Conservation (phyloP, 768 basidiomycete genomes). For the Panellus pusillus region DNA sequence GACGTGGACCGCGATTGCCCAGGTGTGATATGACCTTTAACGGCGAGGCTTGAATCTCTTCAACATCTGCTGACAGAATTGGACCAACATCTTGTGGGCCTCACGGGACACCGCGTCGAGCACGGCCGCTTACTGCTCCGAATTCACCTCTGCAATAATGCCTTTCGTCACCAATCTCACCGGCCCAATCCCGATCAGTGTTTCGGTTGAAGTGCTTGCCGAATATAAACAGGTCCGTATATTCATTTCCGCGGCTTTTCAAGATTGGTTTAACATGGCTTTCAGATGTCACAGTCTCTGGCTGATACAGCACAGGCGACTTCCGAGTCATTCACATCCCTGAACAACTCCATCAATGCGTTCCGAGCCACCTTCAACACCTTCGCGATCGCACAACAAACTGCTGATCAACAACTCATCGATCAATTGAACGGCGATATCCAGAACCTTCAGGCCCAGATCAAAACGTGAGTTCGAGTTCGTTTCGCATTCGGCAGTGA, state of each 20-base stretch:
- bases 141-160: slow-evolving; percentile 1
- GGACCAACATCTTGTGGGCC: neutral
- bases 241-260: neutral
- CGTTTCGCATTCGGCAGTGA: no score
- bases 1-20: neutral
- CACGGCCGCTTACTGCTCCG: slow-evolving; percentile 1
- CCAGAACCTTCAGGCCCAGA: no score
- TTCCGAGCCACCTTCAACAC: neutral
- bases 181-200: neutral
- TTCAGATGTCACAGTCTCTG: neutral
- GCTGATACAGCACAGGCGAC: neutral
- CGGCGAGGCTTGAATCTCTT: no score
- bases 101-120: neutral
- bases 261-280: neutral
- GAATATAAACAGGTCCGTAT: neutral
- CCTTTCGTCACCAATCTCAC: neutral
- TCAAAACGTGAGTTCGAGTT: no score
- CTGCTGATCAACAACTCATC: no score
- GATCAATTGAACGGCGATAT: no score
- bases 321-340: neutral
- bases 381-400: neutral
- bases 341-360: slow-evolving; percentile 1
- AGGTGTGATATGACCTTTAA: neutral
- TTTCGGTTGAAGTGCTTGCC: neutral
- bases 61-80: neutral